A percentile compares a stretch with the other conserved stretches of the same genome.
phyloP scores from a whole-genome alignment of 768 basidiomycete species.

The Leccinum disarticulatum region DNA sequence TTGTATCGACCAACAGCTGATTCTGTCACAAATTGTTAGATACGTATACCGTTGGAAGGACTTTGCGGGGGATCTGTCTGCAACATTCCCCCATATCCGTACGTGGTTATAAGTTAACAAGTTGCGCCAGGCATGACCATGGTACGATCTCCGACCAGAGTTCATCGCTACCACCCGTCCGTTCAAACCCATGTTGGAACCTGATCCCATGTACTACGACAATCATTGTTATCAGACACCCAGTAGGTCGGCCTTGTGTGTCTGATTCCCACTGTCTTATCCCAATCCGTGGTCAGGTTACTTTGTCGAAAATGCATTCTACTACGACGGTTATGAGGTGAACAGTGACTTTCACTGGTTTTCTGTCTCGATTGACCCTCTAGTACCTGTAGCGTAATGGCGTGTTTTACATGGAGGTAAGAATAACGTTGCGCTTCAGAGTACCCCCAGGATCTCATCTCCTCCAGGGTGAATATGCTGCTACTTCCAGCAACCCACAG shows the following conservation, averaged over 20 bases:
- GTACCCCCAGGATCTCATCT: not conserved
- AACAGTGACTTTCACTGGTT: not conserved
- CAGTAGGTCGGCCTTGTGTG: not conserved
- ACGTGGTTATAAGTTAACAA: conserved; percentile 14
- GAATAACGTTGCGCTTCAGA: not conserved
- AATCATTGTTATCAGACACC: conserved; percentile 60
- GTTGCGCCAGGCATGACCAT: conserved; percentile 8
- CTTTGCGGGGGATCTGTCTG: conserved; percentile 44
- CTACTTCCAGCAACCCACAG: conserved; percentile 48
- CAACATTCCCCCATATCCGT: conserved; percentile 53
- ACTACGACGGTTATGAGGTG: conserved; percentile 49
- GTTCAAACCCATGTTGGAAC: conserved; percentile 45
- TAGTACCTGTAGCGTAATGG: conserved; percentile 49
- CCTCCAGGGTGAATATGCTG: conserved; percentile 56
- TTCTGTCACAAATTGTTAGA: conserved; percentile 21
- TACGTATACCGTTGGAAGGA: conserved; percentile 54
- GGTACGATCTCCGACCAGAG: conserved; percentile 31
- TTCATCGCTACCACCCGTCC: conserved; percentile 56
- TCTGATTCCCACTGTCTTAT: not conserved
- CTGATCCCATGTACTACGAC: conserved; percentile 53
- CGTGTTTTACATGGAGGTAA: conserved; percentile 50
- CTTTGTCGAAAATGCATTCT: conserved; percentile 49
- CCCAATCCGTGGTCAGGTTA: conserved; percentile 25
- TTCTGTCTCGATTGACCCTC: not conserved
- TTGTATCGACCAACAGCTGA: too few species aligned